Conservation (phyloP, 805 yeast species). For the Sungouiella thailandica region DNA sequence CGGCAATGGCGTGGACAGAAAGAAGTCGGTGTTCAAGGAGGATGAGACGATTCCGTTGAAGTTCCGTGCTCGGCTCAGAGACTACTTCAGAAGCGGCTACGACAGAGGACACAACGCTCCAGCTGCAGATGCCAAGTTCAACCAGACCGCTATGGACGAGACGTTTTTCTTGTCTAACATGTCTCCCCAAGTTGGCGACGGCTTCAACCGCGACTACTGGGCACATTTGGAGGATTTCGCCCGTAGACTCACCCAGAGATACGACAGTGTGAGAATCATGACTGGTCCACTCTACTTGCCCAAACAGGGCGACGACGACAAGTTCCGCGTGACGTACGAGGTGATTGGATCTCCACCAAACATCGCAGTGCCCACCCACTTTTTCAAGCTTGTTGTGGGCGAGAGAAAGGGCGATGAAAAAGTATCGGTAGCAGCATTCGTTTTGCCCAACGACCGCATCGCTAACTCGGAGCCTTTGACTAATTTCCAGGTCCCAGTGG, state of each 20-base stretch:
- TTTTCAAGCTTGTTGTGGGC: conserved; percentile 85
- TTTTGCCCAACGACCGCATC: conserved; percentile 82
- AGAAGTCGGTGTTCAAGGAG: conserved; percentile 78
- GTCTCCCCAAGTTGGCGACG: conserved; percentile 96
- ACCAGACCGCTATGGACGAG: conserved; percentile 90
- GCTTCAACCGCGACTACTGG: conserved; percentile 96
- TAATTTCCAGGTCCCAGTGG: conserved; percentile 80
- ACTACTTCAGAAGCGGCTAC: conserved; percentile 91
- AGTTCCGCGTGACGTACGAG: conserved; percentile 80
- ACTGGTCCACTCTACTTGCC: conserved; percentile 95
- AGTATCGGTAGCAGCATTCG: conserved; percentile 86
- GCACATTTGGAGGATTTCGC: conserved; percentile 91
- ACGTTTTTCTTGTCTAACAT: conserved; percentile 87
- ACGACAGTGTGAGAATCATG: conserved; percentile 73
- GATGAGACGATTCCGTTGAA: conserved; percentile 74
- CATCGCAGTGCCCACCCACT: conserved; percentile 96
- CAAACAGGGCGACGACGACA: conserved; percentile 72
- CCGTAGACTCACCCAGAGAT: conserved; percentile 67
- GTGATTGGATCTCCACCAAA: conserved; percentile 95
- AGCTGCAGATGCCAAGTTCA: conserved; percentile 93
- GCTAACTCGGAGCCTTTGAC: conserved; percentile 66
- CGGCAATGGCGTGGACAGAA: conserved; percentile 61
- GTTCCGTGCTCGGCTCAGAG: conserved; percentile 74
- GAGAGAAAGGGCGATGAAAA: conserved; percentile 47
- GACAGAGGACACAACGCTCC: conserved; percentile 98